These are phyloP conservation scores for Phoma sp. DNA, from an alignment of 2,329 filamentous ascomycete species.

Conservation along the genomic window DNA sequence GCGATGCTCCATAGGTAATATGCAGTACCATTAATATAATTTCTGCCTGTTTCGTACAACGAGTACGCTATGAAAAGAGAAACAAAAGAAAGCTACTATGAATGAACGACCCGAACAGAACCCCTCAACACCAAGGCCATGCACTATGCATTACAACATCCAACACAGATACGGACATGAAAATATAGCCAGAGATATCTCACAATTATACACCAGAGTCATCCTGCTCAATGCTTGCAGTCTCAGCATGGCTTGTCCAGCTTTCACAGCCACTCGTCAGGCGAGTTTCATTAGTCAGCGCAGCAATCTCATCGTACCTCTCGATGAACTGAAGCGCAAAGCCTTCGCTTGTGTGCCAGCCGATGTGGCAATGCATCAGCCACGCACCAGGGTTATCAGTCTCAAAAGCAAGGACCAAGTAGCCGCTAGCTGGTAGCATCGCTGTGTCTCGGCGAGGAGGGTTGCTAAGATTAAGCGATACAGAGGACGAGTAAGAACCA, in stretches of 20 bases:
- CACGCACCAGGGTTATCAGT: slow-evolving; percentile 47
- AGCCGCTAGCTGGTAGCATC: slow-evolving; percentile 39
- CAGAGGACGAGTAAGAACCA: slow-evolving; percentile 25
- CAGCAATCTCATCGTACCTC: slow-evolving; percentile 33
- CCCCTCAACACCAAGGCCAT: no score
- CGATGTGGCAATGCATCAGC: slow-evolving; percentile 49
- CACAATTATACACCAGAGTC: slow-evolving; percentile 33
- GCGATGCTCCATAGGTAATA: no score
- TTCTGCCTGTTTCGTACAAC: no score
- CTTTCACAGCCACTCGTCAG: slow-evolving; percentile 17
- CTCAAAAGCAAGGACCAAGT: slow-evolving; percentile 44
- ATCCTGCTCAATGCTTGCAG: slow-evolving; percentile 30
- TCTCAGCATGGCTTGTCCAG: slow-evolving; percentile 21
- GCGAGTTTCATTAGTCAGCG: slow-evolving; percentile 17
- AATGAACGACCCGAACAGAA: no score
- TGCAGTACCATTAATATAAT: no score
- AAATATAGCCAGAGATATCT: neutral
- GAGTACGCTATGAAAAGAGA: no score
- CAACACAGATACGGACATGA: no score
- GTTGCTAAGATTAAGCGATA: slow-evolving; percentile 34
- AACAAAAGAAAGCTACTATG: no score
- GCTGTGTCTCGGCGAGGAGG: slow-evolving; percentile 44
- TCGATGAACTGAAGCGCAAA: slow-evolving; percentile 45
- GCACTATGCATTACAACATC: no score
- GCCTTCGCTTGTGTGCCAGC: slow-evolving; percentile 45